These are phyloP conservation scores for Entophlyctis helioformis DNA, from an alignment of 192 early-diverging fungal species.

Conservation along the genomic window DNA sequence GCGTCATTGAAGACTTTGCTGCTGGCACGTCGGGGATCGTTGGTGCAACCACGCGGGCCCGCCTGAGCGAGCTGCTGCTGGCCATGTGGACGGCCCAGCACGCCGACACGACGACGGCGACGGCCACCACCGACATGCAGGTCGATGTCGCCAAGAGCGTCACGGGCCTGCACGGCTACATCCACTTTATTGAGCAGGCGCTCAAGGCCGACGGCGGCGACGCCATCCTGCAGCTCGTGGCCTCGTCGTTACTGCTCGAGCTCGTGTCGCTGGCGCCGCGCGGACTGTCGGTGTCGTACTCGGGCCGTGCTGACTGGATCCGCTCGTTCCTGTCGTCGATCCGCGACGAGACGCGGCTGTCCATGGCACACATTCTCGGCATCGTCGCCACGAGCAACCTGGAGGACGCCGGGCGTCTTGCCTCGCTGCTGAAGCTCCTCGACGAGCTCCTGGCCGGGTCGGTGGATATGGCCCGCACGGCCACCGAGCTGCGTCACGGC, in stretches of 20 bases:
- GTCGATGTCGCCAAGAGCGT: too few species aligned
- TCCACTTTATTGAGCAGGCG: constrained; percentile 46
- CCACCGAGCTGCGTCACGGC: constrained; percentile 62
- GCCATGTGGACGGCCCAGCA: too few species aligned
- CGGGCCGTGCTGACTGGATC: constrained; percentile 31
- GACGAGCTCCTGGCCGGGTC: constrained; percentile 19
- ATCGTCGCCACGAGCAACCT: constrained; percentile 51
- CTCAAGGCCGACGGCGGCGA: constrained; percentile 43
- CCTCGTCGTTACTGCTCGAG: constrained; percentile 54
- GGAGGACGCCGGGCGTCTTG: constrained; percentile 12
- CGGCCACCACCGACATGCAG: too few species aligned
- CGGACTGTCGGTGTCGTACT: constrained; percentile 35
- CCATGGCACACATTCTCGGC: constrained; percentile 60
- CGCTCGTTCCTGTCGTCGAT: constrained; percentile 35
- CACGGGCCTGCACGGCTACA: constrained; percentile 29
- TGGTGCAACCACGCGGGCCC: too few species aligned
- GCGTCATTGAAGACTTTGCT: constrained; percentile 2
- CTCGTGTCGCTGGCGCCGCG: constrained; percentile 56
- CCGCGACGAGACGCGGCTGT: constrained; percentile 49
- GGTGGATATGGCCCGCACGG: too few species aligned
- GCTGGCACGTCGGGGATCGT: too few species aligned
- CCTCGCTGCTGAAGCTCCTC: constrained; percentile 23
- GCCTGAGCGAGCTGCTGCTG: too few species aligned
- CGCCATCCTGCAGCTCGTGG: constrained; percentile 47
- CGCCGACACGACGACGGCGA: too few species aligned